Evolutionary conservation across 164 flowering plant species (phyloP), one percentile per base, ranked within the genome.

Genomic region (Vitis rupestris): DNA sequence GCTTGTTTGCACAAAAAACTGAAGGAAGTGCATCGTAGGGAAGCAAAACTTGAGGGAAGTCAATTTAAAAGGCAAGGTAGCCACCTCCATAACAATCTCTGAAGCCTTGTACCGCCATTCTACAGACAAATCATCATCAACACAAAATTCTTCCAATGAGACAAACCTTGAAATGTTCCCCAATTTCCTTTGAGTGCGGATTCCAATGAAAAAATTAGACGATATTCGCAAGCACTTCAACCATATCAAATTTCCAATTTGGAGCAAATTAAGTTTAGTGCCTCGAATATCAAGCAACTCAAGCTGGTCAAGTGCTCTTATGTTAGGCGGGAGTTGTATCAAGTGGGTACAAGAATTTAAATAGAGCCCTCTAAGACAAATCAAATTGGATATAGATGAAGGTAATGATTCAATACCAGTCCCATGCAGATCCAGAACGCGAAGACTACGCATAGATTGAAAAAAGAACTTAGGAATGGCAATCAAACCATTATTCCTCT

Each of bases 401-500:
- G 81, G 78, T 3, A 78, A 47, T 2, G 53, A 31, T 19, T 17
- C 10, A 9, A 78, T 58, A 11, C 58, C 49, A 30, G 78, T 63
- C 7, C 29, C 10, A 11, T 66, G 55, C 12, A 77, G 27, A 48
- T 77, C 70, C 9, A 73, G 48, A 23, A 78, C 68, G 60, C 8
- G 55, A 13, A 78, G 71, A 48, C 15, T 30, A 2, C 8, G 61
- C 81, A 78, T 75, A 3, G 48, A 23, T 2, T 5, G 4, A 44
- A 78, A 78, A 59, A 78, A 75, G 4, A 44, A 6, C 4, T 29
- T 4, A 2, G 81, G 74, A 13, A 77, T 70, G 8, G 3, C 16
- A 10, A 12, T 51, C 48, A 77, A 47, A 1, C 27, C 8, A 0
- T 11, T 7, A 27, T 73, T 77, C 16, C 55, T 64, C 27, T 61